Evolutionary conservation across 805 yeast species (phyloP), one percentile per base, ranked within the genome.

Genomic region (Yarrowia deformans): DNA sequence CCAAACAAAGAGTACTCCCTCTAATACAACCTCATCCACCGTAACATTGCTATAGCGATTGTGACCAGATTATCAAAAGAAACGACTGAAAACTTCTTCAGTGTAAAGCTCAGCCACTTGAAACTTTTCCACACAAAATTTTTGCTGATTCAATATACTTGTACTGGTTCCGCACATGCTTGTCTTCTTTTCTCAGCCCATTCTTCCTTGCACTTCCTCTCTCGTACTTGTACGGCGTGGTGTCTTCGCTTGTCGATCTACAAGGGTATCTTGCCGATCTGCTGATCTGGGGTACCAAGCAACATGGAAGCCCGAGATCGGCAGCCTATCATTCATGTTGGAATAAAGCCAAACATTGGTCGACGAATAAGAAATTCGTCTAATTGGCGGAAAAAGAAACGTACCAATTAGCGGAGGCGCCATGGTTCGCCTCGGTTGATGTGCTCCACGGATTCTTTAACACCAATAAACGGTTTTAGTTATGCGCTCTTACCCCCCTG

Each of bases 231-330:
- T 19, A 34, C 18, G 40, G 23, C 34, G n/a, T 29, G 14, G 13
- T 39, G 2, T 14, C 54, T 29, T 54, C 58, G 43, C 58, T 37
- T 13, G 19, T 54, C 58, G 58, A 54, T 54, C 45, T 3, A 19
- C 58, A 37, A 54, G 58, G 58, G 58, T 54, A 54, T 54, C 43
- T 54, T 7, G 58, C 18, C 8, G 58, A 54, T 54, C 58, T 18
- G 58, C 32, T 18, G 58, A 54, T 54, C 58, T 8, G 58, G 58
- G 58, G 43, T 54, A 54, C 18, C 5, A 13, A 35, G 40, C 37
- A 6, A 49, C 54, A 32, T 49, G 14, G 39, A 52, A 35, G 29
- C 29, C 45, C 56, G 42, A 1, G 58, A 54, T 54, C 58, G 58
- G 18, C 58, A 37, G 4, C 55, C 34, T 50, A 39, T 48, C n/a